Base-by-base conservation (phyloP, 2,329 filamentous ascomycete species). In the Verruconis gallopava region DNA sequence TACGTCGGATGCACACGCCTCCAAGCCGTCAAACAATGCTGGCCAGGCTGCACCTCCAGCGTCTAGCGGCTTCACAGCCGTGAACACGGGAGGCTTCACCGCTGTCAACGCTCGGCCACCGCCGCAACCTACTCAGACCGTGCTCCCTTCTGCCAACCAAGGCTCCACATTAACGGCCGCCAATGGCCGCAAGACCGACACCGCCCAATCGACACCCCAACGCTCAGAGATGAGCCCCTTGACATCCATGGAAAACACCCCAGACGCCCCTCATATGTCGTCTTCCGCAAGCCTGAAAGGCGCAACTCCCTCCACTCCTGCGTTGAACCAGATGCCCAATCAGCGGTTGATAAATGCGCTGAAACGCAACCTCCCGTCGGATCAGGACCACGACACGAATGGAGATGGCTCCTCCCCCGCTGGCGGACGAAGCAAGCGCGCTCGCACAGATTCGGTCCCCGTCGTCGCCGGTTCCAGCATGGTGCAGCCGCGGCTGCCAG, bases 401-500 rank as follows among this genome's bases (percentile, higher is more conserved):
- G 85, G 69, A 32, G 53, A 56, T 3, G 65, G 66, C 40, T 63
- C 25, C 9, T n/a, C 6, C 6, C 9, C 9, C n/a, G 25, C 6
- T 30, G 25, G 25, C 25, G 25, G 25, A 9, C 25, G 25, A 30
- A n/a, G 6, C n/a, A 30, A 30, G 25, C 25, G 25, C n/a, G 25
- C n/a, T 9, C 6, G n/a, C 65, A 60, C 52, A 63, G 68, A 75
- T 57, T 63, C 62, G 34, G 67, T 71, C 25, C 85, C 89, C 34
- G 94, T 85, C 22, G 85, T 98, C 50, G 86, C 86, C 49, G 91
- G 91, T 42, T 96, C 89, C 40, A 86, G 96, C 63, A 96, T 96
- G 86, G 91, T 85, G 47, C 76, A 89, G 54, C 86, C 93, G 55
- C 83, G 89, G 41, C 85, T 89, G 44, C 79, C 82, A 19, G 79